phyloP scores from a whole-genome alignment of 225 moss, liverwort and hornwort species.

The Sphagnum tenellum region DNA sequence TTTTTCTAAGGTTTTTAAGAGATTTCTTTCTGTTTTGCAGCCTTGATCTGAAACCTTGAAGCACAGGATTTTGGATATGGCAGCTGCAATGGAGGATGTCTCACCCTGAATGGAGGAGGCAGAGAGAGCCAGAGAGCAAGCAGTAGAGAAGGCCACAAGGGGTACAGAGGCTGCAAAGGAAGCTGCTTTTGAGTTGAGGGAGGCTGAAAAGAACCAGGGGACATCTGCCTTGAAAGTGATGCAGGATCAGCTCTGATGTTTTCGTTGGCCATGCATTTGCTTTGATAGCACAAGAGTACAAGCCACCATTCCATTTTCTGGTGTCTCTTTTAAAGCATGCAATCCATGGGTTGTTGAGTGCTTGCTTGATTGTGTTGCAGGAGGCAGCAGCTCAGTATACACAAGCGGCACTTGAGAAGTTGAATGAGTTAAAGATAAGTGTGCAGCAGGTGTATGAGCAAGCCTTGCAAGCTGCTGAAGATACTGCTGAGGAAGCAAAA shows the following conservation, averaged over 20 bases:
- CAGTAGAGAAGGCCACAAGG: conserved; percentile 18
- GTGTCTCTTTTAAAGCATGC: too few relatives aligned
- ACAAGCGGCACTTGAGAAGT: conserved; percentile 23
- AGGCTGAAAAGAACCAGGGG: conserved; percentile 32
- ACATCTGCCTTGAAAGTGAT: conserved; percentile 15
- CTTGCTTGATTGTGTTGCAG: conserved; percentile 14
- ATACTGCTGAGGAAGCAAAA: conserved; percentile 4
- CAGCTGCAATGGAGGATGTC: too few relatives aligned
- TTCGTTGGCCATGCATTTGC: too few relatives aligned
- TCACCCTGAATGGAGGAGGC: conserved; percentile 5
- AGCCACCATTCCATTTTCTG: too few relatives aligned
- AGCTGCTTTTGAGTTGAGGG: conserved; percentile 17
- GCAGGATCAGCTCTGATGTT: conserved; percentile 32
- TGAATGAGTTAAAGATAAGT: conserved; percentile 13
- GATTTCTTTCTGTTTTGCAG: too few relatives aligned
- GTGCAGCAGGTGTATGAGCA: conserved; percentile 14
- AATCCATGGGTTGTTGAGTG: too few relatives aligned
- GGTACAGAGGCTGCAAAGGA: conserved; percentile 25
- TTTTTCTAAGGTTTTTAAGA: too few relatives aligned
- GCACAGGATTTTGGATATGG: too few relatives aligned
- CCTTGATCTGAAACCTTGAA: too few relatives aligned
- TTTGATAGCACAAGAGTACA: too few relatives aligned
- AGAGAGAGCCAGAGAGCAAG: conserved; percentile 5
- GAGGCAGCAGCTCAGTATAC: conserved; percentile 25
- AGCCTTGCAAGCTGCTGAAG: conserved; percentile 10